Evolutionary conservation across 148 eudicot species (phyloP).

Genomic region (Salicornia ramosissima): DNA sequence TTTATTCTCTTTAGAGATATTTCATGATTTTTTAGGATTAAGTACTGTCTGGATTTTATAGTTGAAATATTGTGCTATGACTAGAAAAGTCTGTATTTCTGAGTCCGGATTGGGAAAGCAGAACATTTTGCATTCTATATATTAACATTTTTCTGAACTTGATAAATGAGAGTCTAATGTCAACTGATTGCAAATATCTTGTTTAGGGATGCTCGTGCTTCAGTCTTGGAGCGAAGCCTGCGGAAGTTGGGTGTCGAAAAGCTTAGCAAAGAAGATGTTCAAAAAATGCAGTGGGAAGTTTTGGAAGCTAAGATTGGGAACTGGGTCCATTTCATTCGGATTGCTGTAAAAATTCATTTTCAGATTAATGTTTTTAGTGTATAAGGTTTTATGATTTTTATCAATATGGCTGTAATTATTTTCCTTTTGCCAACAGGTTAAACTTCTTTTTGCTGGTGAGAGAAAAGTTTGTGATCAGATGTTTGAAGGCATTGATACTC

Average conservation of each 20-base stretch:
- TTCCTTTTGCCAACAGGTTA: conserved; percentile 52
- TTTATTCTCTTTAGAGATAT: no score
- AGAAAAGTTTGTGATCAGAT: conserved; percentile 91
- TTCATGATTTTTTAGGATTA: no score
- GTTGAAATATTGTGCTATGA: no score
- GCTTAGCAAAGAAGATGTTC: conserved; percentile 96
- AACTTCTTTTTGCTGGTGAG: conserved; percentile 94
- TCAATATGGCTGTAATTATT: conserved; percentile 11
- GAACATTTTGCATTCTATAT: no score
- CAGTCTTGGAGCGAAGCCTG: conserved; percentile 87
- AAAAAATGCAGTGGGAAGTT: conserved; percentile 99
- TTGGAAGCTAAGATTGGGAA: conserved; percentile 96
- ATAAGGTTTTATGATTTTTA: no score
- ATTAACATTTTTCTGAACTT: neutral
- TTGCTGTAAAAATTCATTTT: conserved; percentile 60
- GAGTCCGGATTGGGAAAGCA: no score
- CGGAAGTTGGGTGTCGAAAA: conserved; percentile 89
- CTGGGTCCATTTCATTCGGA: conserved; percentile 98
- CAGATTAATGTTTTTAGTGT: neutral
- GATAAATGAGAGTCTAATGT: neutral
- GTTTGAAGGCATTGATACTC: conserved; percentile 75
- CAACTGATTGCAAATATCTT: conserved; percentile 14
- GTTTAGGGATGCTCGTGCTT: conserved; percentile 86
- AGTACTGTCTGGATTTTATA: no score
- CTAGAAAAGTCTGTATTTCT: no score